Percentiles rank a stretch among this genome's conserved stretches.
phyloP scores from a whole-genome alignment of 768 basidiomycete genomes.

The Aureoboletus auriporus region DNA sequence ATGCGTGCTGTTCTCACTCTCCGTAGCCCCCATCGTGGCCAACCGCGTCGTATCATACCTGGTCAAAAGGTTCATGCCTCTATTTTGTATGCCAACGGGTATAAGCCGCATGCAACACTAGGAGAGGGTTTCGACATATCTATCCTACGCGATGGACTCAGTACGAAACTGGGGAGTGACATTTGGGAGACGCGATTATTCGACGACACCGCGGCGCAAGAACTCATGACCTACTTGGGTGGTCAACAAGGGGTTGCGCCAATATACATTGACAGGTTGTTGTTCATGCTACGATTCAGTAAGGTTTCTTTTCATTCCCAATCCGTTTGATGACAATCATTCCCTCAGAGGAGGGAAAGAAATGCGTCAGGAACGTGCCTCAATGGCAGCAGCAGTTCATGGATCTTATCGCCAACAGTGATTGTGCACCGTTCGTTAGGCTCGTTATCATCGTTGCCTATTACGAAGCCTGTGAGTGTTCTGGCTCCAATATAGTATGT shows the following conservation, averaged over 20 bases:
- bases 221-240: constrained; percentile 7
- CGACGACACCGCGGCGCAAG: constrained; percentile 13
- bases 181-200: constrained; percentile 20
- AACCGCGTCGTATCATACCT: constrained; percentile 24
- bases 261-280: constrained; percentile 9
- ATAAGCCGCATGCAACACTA: constrained; percentile 14
- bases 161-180: not conserved
- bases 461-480: constrained; percentile 15
- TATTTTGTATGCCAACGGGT: constrained; percentile 18
- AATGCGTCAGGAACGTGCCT: constrained; percentile 11
- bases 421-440: constrained; percentile 8
- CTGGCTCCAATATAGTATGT: too few species aligned
- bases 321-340: not conserved
- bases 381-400: constrained; percentile 9
- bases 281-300: constrained; percentile 21
- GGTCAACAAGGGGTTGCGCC: constrained; percentile 9
- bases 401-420: constrained; percentile 1
- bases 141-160: not conserved
- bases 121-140: constrained; percentile 24
- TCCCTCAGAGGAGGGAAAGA: constrained; percentile 10
- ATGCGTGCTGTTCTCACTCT: not conserved
- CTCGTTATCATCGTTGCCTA: constrained; percentile 20
- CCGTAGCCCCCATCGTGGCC: constrained; percentile 11
- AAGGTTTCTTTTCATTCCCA: not conserved
- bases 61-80: constrained; percentile 26